Evolutionary conservation across 1,284 basidiomycete genomes (phyloP).

Genomic region (Lentinula novae-zelandiae): DNA sequence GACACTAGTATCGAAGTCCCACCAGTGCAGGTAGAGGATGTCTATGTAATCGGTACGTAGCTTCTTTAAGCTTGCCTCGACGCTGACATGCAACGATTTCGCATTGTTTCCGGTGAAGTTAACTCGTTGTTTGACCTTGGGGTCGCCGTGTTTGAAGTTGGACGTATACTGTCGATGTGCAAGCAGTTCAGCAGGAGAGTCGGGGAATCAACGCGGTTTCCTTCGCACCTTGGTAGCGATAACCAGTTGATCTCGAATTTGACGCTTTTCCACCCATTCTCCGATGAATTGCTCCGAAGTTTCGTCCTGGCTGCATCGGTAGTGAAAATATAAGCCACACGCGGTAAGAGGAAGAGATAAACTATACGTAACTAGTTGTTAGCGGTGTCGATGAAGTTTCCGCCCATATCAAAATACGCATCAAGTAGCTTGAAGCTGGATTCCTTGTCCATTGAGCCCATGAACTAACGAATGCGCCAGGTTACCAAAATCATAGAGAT

Average conservation of each 20-base stretch:
- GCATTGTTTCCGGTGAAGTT: conserved; percentile 33
- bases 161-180: conserved; percentile 21
- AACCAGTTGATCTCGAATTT: conserved; percentile 38
- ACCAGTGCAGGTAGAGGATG: conserved; percentile 22
- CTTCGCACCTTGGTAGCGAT: conserved; percentile 36
- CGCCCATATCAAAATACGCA: conserved; percentile 8
- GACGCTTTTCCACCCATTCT: conserved; percentile 28
- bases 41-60: conserved; percentile 23
- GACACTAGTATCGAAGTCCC: conserved; percentile 35
- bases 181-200: background rate
- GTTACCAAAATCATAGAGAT: background rate
- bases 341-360: background rate
- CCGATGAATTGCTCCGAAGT: conserved; percentile 27
- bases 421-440: conserved; percentile 7
- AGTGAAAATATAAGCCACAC: background rate
- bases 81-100: conserved; percentile 28
- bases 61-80: conserved; percentile 35
- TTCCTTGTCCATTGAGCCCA: conserved; percentile 24
- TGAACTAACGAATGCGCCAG: background rate
- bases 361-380: conserved; percentile 32
- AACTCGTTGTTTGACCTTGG: conserved; percentile 20
- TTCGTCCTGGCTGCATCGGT: conserved; percentile 27
- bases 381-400: conserved; percentile 30
- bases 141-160: conserved; percentile 22
- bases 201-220: background rate